Evolutionary conservation across 768 basidiomycete genomes (phyloP), one percentile per base, ranked within the genome.

Genomic region (Russula olivacea): DNA sequence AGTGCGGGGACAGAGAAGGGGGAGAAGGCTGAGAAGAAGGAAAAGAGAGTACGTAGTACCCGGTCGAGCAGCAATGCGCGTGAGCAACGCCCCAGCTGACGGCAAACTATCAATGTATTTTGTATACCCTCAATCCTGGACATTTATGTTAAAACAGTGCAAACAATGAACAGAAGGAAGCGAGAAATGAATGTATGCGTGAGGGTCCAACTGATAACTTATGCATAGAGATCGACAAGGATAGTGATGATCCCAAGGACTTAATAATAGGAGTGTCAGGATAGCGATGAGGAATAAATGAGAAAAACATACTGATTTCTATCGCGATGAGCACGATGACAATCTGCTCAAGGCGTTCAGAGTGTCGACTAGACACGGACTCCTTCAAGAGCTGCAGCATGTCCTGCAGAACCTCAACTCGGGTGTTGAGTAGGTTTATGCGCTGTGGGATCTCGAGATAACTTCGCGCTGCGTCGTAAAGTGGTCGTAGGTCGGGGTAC

Each of bases 341-440:
- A 61, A 97, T 93, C 72, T 91, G 90, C 73, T 97, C 94, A 9
- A 97, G 80, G 28, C 92, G 83, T 74, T 97, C 94, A 1, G 92
- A 85, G 70, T 97, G 93, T 69, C 86, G 85, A 67, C 87, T 93
- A 30, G 91, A 91, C 28, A 96, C 94, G 12, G 91, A 91, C 75
- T 97, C 95, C 74, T 98, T 98, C 57, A 98, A 77, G 56, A 98
- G 82, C 71, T 93, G 89, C 12, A 98, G 83, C 91, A 98, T 96
- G 73, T 98, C 95, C 80, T 98, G 95, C 40, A 98, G 76, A 55
- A 98, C 93, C 79, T 93, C 95, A 40, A 97, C 93, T 63, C 95
- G 88, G 49, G 93, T 91, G 74, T 96, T 97, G 61, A 98, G 79
- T 30, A 97, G 77, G 73, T 94, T 91, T 65, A 95, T 92, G 60